A percentile compares a stretch with the other conserved stretches of the same genome.
phyloP scores from a whole-genome alignment of 164 flowering plant genomes.

The Aristolochia californica region DNA sequence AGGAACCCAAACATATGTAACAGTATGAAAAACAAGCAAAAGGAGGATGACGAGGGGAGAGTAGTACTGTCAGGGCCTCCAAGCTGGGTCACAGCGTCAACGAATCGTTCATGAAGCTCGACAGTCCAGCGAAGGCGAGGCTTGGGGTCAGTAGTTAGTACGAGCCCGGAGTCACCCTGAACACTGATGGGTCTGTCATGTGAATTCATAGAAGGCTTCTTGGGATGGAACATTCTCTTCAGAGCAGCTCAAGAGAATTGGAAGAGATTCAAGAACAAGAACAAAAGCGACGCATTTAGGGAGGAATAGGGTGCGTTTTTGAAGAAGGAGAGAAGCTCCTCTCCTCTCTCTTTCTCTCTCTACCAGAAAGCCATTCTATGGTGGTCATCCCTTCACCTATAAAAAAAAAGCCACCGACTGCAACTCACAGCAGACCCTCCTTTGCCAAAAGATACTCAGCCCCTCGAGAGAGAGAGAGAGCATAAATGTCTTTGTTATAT shows the following conservation, averaged over 20 bases:
- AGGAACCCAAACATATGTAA: background rate
- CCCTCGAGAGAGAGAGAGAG: slow-evolving; percentile 4
- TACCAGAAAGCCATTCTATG: slow-evolving; percentile 4
- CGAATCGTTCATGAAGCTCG: slow-evolving; percentile 96
- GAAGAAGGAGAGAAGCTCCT: slow-evolving; percentile 21
- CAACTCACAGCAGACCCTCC: slow-evolving; percentile 17
- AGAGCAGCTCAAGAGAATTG: slow-evolving; percentile 14
- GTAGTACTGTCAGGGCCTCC: slow-evolving; percentile 92
- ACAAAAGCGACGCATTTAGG: slow-evolving; percentile 31
- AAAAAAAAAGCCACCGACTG: slow-evolving; percentile 19
- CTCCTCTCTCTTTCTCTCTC: slow-evolving; percentile 8
- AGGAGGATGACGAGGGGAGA: background rate
- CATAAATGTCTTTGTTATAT: background rate
- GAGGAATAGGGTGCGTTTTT: slow-evolving; percentile 72
- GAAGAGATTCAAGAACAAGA: slow-evolving; percentile 79
- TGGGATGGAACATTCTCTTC: slow-evolving; percentile 80
- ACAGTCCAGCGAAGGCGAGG: slow-evolving; percentile 98
- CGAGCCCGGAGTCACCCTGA: slow-evolving; percentile 94
- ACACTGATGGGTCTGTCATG: slow-evolving; percentile 69
- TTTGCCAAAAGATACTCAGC: slow-evolving; percentile 26
- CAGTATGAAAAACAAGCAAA: background rate
- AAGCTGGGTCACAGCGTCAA: slow-evolving; percentile 96
- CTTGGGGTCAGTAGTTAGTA: slow-evolving; percentile 98
- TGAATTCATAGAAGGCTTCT: slow-evolving; percentile 82
- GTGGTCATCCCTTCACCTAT: slow-evolving; percentile 4